A percentile compares a stretch with the other conserved stretches of the same genome.
Conservation (phyloP, 306 rosid species). For the Pachyrhizus erosus region DNA sequence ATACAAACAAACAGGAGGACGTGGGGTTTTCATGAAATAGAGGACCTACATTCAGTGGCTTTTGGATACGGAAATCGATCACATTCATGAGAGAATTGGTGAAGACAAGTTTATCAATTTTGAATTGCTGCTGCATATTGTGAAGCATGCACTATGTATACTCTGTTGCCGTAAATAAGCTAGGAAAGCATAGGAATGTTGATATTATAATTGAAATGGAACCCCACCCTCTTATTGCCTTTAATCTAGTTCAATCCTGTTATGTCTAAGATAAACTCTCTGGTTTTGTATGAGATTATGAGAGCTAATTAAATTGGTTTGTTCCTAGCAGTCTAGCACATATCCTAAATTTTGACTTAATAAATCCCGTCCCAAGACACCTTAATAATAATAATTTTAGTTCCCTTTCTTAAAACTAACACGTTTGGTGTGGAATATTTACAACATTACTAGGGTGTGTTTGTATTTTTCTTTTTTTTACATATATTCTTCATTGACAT, state of each 20-base stretch:
- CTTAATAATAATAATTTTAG: slow-evolving; percentile 8
- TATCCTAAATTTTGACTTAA: slow-evolving; percentile 43
- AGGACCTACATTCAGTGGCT: slow-evolving; percentile 75
- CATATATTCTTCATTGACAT: background rate
- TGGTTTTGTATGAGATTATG: slow-evolving; percentile 33
- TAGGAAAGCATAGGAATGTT: slow-evolving; percentile 67
- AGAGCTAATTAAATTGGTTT: slow-evolving; percentile 26
- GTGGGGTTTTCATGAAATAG: slow-evolving; percentile 62
- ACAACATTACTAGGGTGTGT: background rate
- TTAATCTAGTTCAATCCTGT: slow-evolving; percentile 46
- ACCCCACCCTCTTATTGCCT: slow-evolving; percentile 45
- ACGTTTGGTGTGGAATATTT: background rate
- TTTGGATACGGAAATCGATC: slow-evolving; percentile 60
- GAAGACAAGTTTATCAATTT: slow-evolving; percentile 49
- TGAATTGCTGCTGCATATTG: slow-evolving; percentile 48
- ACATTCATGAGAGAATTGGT: slow-evolving; percentile 45
- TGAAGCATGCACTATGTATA: slow-evolving; percentile 52
- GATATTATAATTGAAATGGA: slow-evolving; percentile 46
- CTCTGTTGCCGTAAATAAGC: slow-evolving; percentile 52
- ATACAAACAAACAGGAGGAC: slow-evolving; percentile 56
- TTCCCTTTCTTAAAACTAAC: slow-evolving; percentile 6
- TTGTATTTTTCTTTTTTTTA: background rate
- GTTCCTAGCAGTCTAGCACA: slow-evolving; percentile 25
- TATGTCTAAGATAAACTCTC: slow-evolving; percentile 35
- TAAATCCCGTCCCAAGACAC: slow-evolving; percentile 2